These are phyloP conservation scores for Candida oleophila DNA, from an alignment of 805 yeast species.

Conservation along the genomic window DNA sequence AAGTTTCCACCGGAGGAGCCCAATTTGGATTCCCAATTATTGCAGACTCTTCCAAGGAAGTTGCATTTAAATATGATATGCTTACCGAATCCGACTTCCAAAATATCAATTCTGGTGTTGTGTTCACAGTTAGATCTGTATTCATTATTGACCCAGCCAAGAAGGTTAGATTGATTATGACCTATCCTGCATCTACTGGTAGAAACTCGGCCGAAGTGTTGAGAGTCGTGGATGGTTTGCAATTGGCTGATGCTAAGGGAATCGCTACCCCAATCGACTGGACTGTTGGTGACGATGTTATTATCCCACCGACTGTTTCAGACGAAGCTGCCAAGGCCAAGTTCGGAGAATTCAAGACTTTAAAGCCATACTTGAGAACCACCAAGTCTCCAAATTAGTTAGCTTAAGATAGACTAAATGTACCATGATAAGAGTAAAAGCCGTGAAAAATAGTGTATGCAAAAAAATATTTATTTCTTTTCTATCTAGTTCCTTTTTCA, in stretches of 20 bases:
- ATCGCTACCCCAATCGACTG: conserved; percentile 92
- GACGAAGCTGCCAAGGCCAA: conserved; percentile 63
- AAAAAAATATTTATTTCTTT: too few relatives aligned
- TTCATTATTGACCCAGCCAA: conserved; percentile 88
- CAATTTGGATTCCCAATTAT: conserved; percentile 85
- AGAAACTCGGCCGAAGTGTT: conserved; percentile 91
- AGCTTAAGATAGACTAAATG: too few relatives aligned
- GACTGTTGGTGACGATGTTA: conserved; percentile 87
- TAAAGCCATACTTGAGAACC: conserved; percentile 65
- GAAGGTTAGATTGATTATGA: conserved; percentile 80
- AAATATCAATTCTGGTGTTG: conserved; percentile 50
- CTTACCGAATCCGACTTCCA: conserved; percentile 82
- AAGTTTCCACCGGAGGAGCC: conserved; percentile 64
- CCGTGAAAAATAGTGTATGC: too few relatives aligned
- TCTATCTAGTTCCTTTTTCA: too few relatives aligned
- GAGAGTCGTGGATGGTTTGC: conserved; percentile 87
- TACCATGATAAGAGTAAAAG: too few relatives aligned
- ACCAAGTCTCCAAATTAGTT: conserved; percentile 29
- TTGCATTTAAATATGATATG: conserved; percentile 83
- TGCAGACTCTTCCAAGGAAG: conserved; percentile 83
- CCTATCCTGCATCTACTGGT: conserved; percentile 93
- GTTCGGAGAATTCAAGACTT: conserved; percentile 60
- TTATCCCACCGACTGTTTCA: conserved; percentile 82
- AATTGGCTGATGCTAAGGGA: conserved; percentile 77
- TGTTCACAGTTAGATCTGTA: conserved; percentile 72